phyloP scores from a whole-genome alignment of 2,329 filamentous ascomycete species.

The Apiospora kogelbergensis region DNA sequence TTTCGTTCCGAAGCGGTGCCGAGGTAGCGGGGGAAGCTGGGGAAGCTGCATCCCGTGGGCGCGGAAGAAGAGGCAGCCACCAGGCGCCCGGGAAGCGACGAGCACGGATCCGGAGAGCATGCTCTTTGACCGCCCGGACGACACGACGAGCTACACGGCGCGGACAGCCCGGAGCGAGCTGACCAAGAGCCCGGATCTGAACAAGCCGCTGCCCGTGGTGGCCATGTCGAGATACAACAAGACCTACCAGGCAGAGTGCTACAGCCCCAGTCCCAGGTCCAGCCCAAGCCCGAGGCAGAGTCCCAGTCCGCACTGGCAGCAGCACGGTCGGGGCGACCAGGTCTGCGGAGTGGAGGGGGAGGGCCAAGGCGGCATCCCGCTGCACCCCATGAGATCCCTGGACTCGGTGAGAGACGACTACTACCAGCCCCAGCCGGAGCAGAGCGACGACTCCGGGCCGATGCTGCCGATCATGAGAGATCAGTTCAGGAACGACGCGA shows the following conservation, averaged over 20 bases:
- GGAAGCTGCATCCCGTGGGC: neutral
- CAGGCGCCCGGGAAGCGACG: neutral
- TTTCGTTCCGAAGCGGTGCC: conserved; percentile 12
- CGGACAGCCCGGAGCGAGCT: neutral
- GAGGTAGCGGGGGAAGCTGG: neutral
- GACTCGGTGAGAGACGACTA: conserved; percentile 15
- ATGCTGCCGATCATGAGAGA: conserved; percentile 19
- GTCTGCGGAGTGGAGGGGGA: neutral
- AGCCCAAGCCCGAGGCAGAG: neutral
- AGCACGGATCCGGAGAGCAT: neutral
- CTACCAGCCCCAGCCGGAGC: conserved; percentile 16
- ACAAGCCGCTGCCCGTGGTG: conserved; percentile 8
- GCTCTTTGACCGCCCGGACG: neutral
- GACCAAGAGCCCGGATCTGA: neutral
- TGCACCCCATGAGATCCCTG: conserved; percentile 10
- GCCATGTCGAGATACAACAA: conserved; percentile 13
- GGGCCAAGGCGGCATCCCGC: conserved; percentile 6
- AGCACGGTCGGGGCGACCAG: neutral
- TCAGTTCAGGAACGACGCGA: neutral
- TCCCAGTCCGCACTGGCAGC: neutral
- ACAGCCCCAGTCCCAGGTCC: neutral
- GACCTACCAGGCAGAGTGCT: neutral
- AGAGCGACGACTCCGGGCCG: conserved; percentile 21
- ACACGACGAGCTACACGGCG: neutral
- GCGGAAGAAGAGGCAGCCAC: neutral